These are phyloP conservation scores for Saccharomycopsis sp. DNA, from an alignment of 805 yeast species.

Conservation along the genomic window DNA sequence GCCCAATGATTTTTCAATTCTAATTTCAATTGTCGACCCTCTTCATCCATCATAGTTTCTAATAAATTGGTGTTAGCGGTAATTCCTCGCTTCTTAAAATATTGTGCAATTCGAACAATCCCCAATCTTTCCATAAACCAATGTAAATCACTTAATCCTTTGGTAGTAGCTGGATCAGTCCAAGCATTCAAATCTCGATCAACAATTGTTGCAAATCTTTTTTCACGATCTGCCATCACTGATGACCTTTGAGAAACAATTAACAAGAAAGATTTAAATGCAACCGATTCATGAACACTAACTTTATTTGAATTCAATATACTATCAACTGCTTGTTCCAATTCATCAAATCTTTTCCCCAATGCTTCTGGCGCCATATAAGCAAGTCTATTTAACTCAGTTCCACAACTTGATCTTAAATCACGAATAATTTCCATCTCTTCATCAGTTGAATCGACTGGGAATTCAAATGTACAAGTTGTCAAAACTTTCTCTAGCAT, in stretches of 20 bases:
- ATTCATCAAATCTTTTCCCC: constrained; percentile 69
- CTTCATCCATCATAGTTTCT: constrained; percentile 82
- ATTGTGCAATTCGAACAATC: constrained; percentile 85
- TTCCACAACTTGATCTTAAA: constrained; percentile 85
- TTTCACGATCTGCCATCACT: constrained; percentile 32
- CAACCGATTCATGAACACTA: constrained; percentile 86
- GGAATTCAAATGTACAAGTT: constrained; percentile 78
- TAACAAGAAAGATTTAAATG: constrained; percentile 83
- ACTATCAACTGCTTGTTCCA: constrained; percentile 72
- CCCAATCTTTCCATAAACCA: constrained; percentile 99
- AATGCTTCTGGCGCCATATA: constrained; percentile 90
- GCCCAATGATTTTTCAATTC: constrained; percentile 89
- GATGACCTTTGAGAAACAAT: constrained; percentile 88
- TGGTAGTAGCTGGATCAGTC: constrained; percentile 87
- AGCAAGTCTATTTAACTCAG: constrained; percentile 89
- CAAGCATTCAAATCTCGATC: constrained; percentile 91
- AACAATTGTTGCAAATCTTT: constrained; percentile 76
- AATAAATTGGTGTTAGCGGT: constrained; percentile 68
- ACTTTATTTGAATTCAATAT: constrained; percentile 64
- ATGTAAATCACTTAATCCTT: constrained; percentile 81
- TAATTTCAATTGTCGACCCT: constrained; percentile 67
- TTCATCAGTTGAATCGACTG: constrained; percentile 59
- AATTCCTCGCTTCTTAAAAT: constrained; percentile 77
- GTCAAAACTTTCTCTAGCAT: constrained; percentile 82
- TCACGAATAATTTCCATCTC: constrained; percentile 77